A percentile compares a stretch with the other conserved stretches of the same genome.
These are phyloP conservation scores for Boletus tylopilopsis DNA, from an alignment of 768 basidiomycete genomes.

Conservation along the genomic window DNA sequence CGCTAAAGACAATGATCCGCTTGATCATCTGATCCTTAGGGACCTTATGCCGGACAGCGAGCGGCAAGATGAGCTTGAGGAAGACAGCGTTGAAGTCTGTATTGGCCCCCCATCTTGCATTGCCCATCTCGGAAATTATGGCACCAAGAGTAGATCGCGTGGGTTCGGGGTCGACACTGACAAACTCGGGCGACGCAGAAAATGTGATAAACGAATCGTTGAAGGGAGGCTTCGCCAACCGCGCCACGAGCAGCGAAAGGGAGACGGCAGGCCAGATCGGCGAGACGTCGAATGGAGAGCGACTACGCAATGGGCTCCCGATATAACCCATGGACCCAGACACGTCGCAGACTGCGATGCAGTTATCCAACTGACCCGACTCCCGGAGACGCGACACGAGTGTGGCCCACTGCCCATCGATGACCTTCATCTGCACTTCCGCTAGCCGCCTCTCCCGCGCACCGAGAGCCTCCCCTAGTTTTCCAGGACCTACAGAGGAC, in stretches of 20 bases:
- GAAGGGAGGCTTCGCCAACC: conserved; percentile 63
- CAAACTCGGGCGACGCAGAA: conserved; percentile 46
- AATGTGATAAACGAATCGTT: conserved; percentile 67
- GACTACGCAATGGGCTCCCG: conserved; percentile 5
- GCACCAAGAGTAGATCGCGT: conserved; percentile 29
- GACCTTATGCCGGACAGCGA: conserved; percentile 54
- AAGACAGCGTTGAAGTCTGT: conserved; percentile 65
- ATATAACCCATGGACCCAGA: conserved; percentile 66
- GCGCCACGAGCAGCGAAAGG: conserved; percentile 62
- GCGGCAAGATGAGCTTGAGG: conserved; percentile 55
- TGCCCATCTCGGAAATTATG: conserved; percentile 36
- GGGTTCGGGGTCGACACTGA: conserved; percentile 42
- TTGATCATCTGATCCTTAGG: conserved; percentile 70
- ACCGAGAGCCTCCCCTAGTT: conserved; percentile 12
- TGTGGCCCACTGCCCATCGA: conserved; percentile 66
- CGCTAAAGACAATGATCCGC: conserved; percentile 70
- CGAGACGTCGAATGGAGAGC: conserved; percentile 7
- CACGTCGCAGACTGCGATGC: conserved; percentile 69
- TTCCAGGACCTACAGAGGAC: no score
- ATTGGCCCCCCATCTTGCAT: conserved; percentile 48
- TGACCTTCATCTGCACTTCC: conserved; percentile 39
- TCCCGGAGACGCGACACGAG: conserved; percentile 52
- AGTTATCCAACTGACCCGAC: conserved; percentile 54
- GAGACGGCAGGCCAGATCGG: conserved; percentile 64
- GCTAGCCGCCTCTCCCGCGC: conserved; percentile 30